These are phyloP conservation scores for Kwoniella heveanensis DNA, from an alignment of 768 basidiomycete species.

Conservation along the genomic window DNA sequence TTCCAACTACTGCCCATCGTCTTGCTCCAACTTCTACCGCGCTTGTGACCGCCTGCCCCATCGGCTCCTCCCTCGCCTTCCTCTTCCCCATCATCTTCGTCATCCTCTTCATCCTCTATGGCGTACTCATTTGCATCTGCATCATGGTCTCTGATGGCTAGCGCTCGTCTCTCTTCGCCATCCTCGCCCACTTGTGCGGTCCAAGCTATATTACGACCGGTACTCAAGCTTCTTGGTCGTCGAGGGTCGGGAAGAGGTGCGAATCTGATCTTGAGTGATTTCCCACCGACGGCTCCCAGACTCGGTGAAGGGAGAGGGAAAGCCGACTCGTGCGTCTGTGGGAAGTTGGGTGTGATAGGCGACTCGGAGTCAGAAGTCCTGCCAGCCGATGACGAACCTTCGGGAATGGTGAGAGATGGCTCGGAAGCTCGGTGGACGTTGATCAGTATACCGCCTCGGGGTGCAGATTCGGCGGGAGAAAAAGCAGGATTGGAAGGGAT, in stretches of 20 bases:
- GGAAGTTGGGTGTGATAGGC: conserved; percentile 10
- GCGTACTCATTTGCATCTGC: conserved; percentile 14
- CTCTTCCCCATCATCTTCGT: conserved; percentile 24
- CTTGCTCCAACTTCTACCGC: conserved; percentile 51
- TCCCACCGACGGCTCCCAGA: neutral
- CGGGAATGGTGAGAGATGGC: conserved; percentile 7
- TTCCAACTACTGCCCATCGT: conserved; percentile 47
- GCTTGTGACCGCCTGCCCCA: conserved; percentile 16
- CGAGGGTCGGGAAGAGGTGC: conserved; percentile 81
- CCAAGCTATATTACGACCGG: conserved; percentile 48
- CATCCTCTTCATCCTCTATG: conserved; percentile 28
- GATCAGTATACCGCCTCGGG: conserved; percentile 43
- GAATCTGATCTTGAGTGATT: conserved; percentile 65
- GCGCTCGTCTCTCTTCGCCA: conserved; percentile 32
- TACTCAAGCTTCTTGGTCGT: conserved; percentile 56
- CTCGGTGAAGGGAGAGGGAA: conserved; percentile 10
- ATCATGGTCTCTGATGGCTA: conserved; percentile 32
- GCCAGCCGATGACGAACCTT: neutral
- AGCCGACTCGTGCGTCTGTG: neutral
- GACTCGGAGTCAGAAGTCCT: neutral
- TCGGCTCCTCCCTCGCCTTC: conserved; percentile 33
- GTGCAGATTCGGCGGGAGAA: conserved; percentile 20
- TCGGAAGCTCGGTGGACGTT: conserved; percentile 36
- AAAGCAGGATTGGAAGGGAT: conserved; percentile 42
- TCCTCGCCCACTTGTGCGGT: conserved; percentile 29